Base-by-base conservation (phyloP, 345 rosid genomes). In the Citrus glauca region DNA sequence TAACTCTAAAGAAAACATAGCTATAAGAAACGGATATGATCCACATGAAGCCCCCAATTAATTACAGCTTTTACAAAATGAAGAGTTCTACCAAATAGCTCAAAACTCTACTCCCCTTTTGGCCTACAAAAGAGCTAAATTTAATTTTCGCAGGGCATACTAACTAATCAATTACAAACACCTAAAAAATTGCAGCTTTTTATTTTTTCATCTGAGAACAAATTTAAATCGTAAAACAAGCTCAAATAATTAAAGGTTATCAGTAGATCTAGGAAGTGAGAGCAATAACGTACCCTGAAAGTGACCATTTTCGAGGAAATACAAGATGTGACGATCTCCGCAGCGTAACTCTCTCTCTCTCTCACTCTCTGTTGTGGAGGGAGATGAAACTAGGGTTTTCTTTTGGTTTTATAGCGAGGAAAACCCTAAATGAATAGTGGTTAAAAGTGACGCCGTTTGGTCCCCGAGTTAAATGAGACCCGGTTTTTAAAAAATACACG, bases 261-360 rank as follows among this genome's bases (percentile, higher is more conserved):
- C 37, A 33, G 11, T n/a, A 55, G 78, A 66, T 76, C 79, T n/a
- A 32, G 10, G 65, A 24, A 67, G 30, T 7, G 40, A 67, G 66
- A 25, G 5, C 17, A 6, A 4, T 7, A 9, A 10, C 50, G 61
- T 27, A 78, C 84, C 79, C 48, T 82, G 81, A 78, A 82, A 64
- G 72, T 69, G 60, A 78, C 79, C 84, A 82, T 82, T 67, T 78
- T 69, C 69, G 22, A 63, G 35, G 60, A 61, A 74, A 63, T 33
- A 61, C 70, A 28, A 64, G 25, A n/a, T 28, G 48, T 8, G 72
- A 63, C 50, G 68, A 78, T 37, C 42, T 40, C 4, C 30, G 66
- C 72, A 22, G 72, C 76, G 67, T 7, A 62, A 71, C 37, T 62
- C 76, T 71, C 59, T 7, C 50, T 5, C 48, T 4, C 50, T 25